Base-by-base conservation (phyloP, 2,329 filamentous ascomycete genomes). In the Boeremia exigua region DNA sequence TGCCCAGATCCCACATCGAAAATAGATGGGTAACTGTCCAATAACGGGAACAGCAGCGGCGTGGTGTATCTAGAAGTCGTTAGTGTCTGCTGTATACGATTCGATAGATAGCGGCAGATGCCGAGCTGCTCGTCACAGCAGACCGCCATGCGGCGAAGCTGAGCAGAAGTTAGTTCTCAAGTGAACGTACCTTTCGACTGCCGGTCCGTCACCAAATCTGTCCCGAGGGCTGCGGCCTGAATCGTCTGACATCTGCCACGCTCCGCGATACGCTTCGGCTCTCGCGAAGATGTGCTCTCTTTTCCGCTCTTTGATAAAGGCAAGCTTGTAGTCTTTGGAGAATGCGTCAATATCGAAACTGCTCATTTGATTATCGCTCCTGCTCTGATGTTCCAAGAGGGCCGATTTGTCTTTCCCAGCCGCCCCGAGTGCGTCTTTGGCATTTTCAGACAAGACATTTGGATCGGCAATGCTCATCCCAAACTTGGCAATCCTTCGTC, bases 1-100 rank as follows among this genome's bases (percentile, higher is more conserved):
- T 54, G 81, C 6, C 62, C 66, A 23, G 62, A 62, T 2, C 72
- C 72, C 47, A 81, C 76, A 15, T 81, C 72, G 73, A 93, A 92
- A 49, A 97, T 88, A 28, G 80, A 78, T 40, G 95, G 95, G 70
- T 90, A 97, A 72, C 92, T 96, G 70, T 95, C 88, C 30, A 96
- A 82, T 27, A 93, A 70, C 1, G 94, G 92, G 68, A 92, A 95
- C 1, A 83, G 78, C 7, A 94, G 80, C 2, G 76, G 58, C 37
- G 76, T 77, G 40, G 81, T 77, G 66, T 84, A 86, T 56, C 81
- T 84, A 52, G 27, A 32, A 32, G 11, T 43, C 27, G 48, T 68
- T 60, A 70, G 65, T 61, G 38, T 51, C 37, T 34, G 27, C 27
- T 36, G 36, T 43, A 43, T 42, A 19, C 39, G 9, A 39, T 36